These are phyloP conservation scores for Furcasterigmium furcatum DNA, from an alignment of 2,329 filamentous ascomycete species.

Conservation along the genomic window DNA sequence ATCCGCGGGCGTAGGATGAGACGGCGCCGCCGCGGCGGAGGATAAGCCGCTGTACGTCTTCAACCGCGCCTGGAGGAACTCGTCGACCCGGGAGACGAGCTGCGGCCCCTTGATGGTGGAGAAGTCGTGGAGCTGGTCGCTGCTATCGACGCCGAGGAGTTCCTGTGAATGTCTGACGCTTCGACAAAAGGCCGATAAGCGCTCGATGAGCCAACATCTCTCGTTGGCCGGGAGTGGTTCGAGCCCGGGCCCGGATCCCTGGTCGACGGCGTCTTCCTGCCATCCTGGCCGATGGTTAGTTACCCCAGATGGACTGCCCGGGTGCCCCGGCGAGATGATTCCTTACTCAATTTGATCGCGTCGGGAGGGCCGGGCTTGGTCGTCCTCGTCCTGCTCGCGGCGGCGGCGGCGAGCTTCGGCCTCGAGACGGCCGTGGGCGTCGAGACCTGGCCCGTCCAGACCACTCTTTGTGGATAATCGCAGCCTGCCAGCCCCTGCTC, in stretches of 20 bases:
- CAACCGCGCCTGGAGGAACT: conserved; percentile 18
- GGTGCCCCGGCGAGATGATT: too few relatives aligned
- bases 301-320: neutral
- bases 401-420: conserved; percentile 5
- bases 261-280: neutral
- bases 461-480: conserved; percentile 25
- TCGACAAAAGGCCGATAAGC: neutral
- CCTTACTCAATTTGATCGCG: neutral
- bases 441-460: conserved; percentile 17
- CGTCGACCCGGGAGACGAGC: conserved; percentile 18
- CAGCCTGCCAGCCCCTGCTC: conserved; percentile 22
- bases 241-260: neutral
- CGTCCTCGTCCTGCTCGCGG: neutral
- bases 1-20: neutral
- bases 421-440: conserved; percentile 8
- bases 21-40: too few relatives aligned
- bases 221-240: neutral
- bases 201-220: neutral
- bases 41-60: neutral
- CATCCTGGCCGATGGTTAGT: neutral
- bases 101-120: conserved; percentile 7
- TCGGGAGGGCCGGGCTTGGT: neutral
- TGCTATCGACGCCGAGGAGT: too few relatives aligned
- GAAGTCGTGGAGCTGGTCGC: too few relatives aligned
- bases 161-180: neutral